These are phyloP conservation scores for Phialophora expanda DNA, from an alignment of 2,329 filamentous ascomycete species.

Conservation along the genomic window DNA sequence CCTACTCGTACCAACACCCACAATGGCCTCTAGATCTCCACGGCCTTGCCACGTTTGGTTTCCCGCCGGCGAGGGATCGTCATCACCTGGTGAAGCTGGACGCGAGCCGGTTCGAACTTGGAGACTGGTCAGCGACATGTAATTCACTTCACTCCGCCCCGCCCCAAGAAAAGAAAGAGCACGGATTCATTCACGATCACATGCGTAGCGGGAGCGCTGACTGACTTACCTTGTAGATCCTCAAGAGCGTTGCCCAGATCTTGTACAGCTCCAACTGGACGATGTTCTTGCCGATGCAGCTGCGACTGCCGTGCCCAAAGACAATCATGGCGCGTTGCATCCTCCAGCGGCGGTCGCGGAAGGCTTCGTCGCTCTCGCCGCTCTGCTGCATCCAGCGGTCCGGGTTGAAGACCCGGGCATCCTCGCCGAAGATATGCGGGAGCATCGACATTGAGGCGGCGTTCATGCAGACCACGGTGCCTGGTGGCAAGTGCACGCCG, in stretches of 20 bases:
- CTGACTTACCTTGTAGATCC: slow-evolving; percentile 22
- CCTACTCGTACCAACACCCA: not conserved
- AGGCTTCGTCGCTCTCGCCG: slow-evolving; percentile 11
- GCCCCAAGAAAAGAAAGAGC: not conserved
- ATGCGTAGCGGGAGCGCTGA: not conserved
- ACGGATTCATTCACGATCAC: not conserved
- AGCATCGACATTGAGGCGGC: slow-evolving; percentile 16
- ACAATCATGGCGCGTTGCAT: slow-evolving; percentile 15
- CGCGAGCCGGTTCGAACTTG: slow-evolving; percentile 19
- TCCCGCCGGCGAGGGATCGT: slow-evolving; percentile 13
- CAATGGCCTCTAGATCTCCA: slow-evolving; percentile 7
- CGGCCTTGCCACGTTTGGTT: slow-evolving; percentile 8
- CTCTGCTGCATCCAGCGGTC: slow-evolving; percentile 13
- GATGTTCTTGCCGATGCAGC: slow-evolving; percentile 21
- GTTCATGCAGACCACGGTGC: slow-evolving; percentile 19
- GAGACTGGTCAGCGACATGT: not conserved
- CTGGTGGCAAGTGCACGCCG: slow-evolving; percentile 6
- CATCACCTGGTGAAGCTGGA: slow-evolving; percentile 19
- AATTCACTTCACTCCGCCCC: too few species aligned
- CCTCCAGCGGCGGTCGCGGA: slow-evolving; percentile 7
- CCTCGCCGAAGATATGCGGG: slow-evolving; percentile 12
- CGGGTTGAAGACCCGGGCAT: slow-evolving; percentile 14
- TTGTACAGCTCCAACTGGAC: slow-evolving; percentile 22
- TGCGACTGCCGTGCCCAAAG: slow-evolving; percentile 17
- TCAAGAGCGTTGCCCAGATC: slow-evolving; percentile 19